Evolutionary conservation across 495 filamentous ascomycete species (phyloP), one percentile per base, ranked within the genome.

Genomic region (Pseudomonodictys pantanalensis): DNA sequence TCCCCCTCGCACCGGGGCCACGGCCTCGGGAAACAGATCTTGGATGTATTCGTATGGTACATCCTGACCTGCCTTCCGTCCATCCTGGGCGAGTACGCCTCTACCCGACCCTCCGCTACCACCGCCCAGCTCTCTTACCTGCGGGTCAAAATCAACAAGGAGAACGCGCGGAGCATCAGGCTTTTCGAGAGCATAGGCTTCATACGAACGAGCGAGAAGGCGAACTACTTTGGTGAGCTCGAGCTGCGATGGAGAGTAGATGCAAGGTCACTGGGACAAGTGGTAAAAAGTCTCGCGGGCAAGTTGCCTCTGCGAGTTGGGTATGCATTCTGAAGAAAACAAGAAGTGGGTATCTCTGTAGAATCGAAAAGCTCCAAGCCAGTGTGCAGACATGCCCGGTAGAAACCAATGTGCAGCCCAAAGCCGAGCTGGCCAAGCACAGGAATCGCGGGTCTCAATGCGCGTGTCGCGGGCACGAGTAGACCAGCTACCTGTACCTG

Each of bases 41-140:
- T 93, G n/a, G 54, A 82, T 18, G 69, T 82, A 0, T 91, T 96
- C 63, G 55, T 96, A 58, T 58, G 73, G 55, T 95, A 87, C 71
- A 71, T 95, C 15, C 48, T 73, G 2, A 60, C 60, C 3, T 72
- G 83, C 39, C 64, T 79, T 52, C 65, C 56, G 0, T 73, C 56
- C 3, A 81, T 96, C 15, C 52, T 89, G 52, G 45, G 44, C 0
- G 88, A 92, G 72, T 92, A 87, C 57, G 48, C 52, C 25, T 22
- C 15, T 12, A 23, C 10, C 8, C 45, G 56, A 24, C n/a, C 32
- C 12, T 28, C 12, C 24, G 54, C 30, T 0, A 53, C 54, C 32
- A 22, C 22, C 3, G 32, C 20, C 9, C 20, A 17, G 8, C n/a
- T 62, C 15, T 51, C 42, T 35, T 79, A 72, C 61, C 59, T 89